Percentiles rank a stretch among this genome's conserved stretches.
Conservation (phyloP, 2,329 filamentous ascomycete genomes). For the Metarhizium robertsii region DNA sequence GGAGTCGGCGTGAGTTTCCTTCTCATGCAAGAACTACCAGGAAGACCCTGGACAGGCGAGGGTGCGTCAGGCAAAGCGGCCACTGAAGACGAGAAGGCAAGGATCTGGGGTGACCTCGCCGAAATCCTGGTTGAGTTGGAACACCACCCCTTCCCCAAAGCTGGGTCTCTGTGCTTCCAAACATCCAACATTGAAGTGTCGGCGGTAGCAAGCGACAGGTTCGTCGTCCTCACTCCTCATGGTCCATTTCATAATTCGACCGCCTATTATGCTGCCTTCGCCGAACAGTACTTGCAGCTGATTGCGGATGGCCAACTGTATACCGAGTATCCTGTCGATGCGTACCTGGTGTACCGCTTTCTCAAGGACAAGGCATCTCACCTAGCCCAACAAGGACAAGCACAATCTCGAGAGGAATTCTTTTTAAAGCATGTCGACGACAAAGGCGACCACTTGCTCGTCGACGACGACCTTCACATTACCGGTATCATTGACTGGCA, state of each 20-base stretch:
- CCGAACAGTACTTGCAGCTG: background rate
- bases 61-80: background rate
- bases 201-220: constrained; percentile 19
- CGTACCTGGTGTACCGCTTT: too few relatives aligned
- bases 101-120: constrained; percentile 16
- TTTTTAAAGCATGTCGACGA: too few relatives aligned
- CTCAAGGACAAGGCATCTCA: too few relatives aligned
- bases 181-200: constrained; percentile 8
- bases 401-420: too few relatives aligned
- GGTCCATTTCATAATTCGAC: constrained; percentile 10
- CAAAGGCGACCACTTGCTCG: too few relatives aligned
- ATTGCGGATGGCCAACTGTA: too few relatives aligned
- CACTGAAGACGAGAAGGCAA: constrained; percentile 5
- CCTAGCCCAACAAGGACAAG: too few relatives aligned
- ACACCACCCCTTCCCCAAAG: constrained; percentile 14
- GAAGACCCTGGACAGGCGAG: constrained; percentile 12
- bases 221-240: constrained; percentile 13
- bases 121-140: constrained; percentile 19
- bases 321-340: too few relatives aligned
- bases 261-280: constrained; percentile 14
- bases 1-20: constrained; percentile 17
- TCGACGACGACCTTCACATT: constrained; percentile 26
- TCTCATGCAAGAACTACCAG: constrained; percentile 18
- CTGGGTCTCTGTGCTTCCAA: constrained; percentile 14
- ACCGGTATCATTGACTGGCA: constrained; percentile 22